Percentiles rank a stretch among this genome's conserved stretches.
Evolutionary conservation across 306 rosid species (phyloP).

Genomic region (apple (Malus domestica)): ASM211411v1 NC_041794.1:33847001-33847500

Average conservation of each 20-base stretch:
- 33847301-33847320: slow-evolving; percentile 8
- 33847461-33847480: slow-evolving; percentile 29
- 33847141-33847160: too few species aligned
- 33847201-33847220: neutral
- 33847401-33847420: neutral
- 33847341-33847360: neutral
- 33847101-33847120: too few species aligned
- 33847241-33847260: neutral
- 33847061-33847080: neutral
- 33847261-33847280: neutral
- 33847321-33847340: slow-evolving; percentile 10
- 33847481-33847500: slow-evolving; percentile 39
- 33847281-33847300: neutral
- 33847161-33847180: too few species aligned
- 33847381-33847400: slow-evolving; percentile 13
- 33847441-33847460: slow-evolving; percentile 29
- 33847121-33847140: too few species aligned
- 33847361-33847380: slow-evolving; percentile 14
- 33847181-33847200: neutral
- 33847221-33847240: neutral
- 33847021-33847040: too few species aligned
- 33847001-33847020: too few species aligned
- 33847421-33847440: slow-evolving; percentile 24
- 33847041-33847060: too few species aligned
- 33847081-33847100: neutral